phyloP scores from a whole-genome alignment of 345 rosid species.

The Melastoma malabathricum region DNA sequence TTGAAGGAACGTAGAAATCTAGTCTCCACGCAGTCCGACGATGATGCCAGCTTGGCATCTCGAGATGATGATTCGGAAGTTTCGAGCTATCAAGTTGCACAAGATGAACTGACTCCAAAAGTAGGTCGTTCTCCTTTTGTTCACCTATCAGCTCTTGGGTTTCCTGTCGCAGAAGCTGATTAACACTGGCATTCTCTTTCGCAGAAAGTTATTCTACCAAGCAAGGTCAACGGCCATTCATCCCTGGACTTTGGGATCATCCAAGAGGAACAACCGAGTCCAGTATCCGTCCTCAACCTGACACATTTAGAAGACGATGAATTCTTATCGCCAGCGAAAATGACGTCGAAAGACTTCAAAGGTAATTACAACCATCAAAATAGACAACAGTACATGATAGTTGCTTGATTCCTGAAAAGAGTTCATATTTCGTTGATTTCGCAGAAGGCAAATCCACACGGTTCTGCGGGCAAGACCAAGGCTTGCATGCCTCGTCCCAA shows the following conservation, averaged over 20 bases:
- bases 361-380: constrained; percentile 24
- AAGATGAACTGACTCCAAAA: constrained; percentile 25
- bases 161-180: background rate
- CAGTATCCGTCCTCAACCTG: constrained; percentile 80
- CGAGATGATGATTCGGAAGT: constrained; percentile 40
- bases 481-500: no score
- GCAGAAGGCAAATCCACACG: constrained; percentile 35
- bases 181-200: constrained; percentile 10
- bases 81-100: constrained; percentile 37
- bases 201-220: constrained; percentile 41
- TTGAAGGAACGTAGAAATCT: constrained; percentile 26
- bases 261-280: constrained; percentile 78
- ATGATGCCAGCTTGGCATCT: constrained; percentile 38
- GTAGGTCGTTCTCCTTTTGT: constrained; percentile 16
- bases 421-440: background rate
- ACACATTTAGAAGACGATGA: constrained; percentile 49
- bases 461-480: constrained; percentile 12
- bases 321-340: constrained; percentile 69
- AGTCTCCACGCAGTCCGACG: constrained; percentile 38
- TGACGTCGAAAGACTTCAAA: constrained; percentile 44
- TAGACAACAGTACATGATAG: background rate
- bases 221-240: constrained; percentile 12
- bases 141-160: no score
- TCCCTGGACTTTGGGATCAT: constrained; percentile 21
- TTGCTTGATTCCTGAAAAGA: no score